phyloP scores from a whole-genome alignment of 1,284 basidiomycete genomes.

The Malassezia brasiliensis region DNA sequence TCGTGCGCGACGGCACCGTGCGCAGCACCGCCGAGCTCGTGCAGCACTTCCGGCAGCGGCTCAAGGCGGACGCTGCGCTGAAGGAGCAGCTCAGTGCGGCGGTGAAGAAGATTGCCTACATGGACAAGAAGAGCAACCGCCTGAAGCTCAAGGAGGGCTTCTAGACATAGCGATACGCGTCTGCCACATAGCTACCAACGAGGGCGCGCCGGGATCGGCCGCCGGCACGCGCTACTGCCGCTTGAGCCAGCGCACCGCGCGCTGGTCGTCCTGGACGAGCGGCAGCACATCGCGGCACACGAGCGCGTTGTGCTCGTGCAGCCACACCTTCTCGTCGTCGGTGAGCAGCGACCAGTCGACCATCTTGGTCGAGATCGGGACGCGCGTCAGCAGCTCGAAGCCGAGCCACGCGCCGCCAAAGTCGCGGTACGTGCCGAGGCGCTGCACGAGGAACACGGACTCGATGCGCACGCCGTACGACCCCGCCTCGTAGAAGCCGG shows the following conservation, averaged over 20 bases:
- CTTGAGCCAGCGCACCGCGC: constrained; percentile 32
- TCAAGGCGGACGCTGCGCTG: constrained; percentile 35
- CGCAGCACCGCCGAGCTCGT: constrained; percentile 33
- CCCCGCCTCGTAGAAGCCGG: constrained; percentile 42
- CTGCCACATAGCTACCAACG: no score
- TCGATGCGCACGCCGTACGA: constrained; percentile 42
- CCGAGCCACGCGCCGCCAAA: constrained; percentile 43
- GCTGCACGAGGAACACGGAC: constrained; percentile 29
- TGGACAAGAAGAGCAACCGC: constrained; percentile 36
- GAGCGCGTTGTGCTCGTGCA: constrained; percentile 45
- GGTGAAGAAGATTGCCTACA: constrained; percentile 32
- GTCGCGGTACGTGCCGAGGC: constrained; percentile 25
- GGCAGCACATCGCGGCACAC: constrained; percentile 31
- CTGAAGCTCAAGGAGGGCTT: constrained; percentile 35
- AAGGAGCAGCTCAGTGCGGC: constrained; percentile 37
- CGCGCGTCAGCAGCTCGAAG: constrained; percentile 49
- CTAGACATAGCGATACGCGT: neutral
- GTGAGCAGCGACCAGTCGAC: constrained; percentile 41
- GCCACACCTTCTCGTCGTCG: constrained; percentile 40
- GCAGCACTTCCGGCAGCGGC: constrained; percentile 34
- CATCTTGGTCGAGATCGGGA: constrained; percentile 39
- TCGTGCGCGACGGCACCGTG: constrained; percentile 28
- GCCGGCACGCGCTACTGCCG: constrained; percentile 27
- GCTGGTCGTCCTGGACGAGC: constrained; percentile 33
- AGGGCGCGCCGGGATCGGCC: no score